Evolutionary conservation across 2,329 filamentous ascomycete species (phyloP).

Genomic region (Daldinia sp.): DNA sequence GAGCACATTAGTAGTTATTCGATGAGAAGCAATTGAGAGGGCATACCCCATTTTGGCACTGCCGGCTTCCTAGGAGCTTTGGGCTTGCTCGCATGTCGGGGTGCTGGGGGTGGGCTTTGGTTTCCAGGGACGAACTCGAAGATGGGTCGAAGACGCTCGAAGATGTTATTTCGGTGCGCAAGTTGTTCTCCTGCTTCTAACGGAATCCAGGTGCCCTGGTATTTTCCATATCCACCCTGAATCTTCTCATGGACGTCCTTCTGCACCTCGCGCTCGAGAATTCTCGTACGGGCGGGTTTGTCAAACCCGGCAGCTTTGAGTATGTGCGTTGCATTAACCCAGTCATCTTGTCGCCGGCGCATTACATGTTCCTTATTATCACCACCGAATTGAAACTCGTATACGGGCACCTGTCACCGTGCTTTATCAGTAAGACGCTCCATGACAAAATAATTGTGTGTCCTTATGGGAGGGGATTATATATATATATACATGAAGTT

Average conservation of each 20-base stretch:
- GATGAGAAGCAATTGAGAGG: conserved; percentile 37
- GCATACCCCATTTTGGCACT: conserved; percentile 70
- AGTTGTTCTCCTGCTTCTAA: conserved; percentile 83
- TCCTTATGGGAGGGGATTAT: not conserved
- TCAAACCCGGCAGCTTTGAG: conserved; percentile 97
- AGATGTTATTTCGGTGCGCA: conserved; percentile 87
- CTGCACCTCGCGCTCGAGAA: conserved; percentile 95
- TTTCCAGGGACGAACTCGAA: conserved; percentile 90
- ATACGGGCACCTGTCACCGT: conserved; percentile 82
- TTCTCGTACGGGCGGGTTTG: conserved; percentile 93
- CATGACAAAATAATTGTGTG: too few species aligned
- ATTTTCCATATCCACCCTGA: conserved; percentile 98
- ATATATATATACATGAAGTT: not conserved
- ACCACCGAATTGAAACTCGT: conserved; percentile 87
- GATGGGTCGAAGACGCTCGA: conserved; percentile 85
- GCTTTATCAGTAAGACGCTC: conserved; percentile 16
- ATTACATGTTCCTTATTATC: conserved; percentile 91
- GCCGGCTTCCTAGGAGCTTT: conserved; percentile 78
- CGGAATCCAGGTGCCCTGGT: conserved; percentile 98
- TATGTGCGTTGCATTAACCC: conserved; percentile 99
- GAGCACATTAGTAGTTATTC: conserved; percentile 20
- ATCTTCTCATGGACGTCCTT: conserved; percentile 98
- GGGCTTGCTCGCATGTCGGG: conserved; percentile 90
- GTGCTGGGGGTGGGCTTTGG: conserved; percentile 90
- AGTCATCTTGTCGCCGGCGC: conserved; percentile 91